phyloP scores from a whole-genome alignment of 2,329 filamentous ascomycete species.

The Beauveria varroae region DNA sequence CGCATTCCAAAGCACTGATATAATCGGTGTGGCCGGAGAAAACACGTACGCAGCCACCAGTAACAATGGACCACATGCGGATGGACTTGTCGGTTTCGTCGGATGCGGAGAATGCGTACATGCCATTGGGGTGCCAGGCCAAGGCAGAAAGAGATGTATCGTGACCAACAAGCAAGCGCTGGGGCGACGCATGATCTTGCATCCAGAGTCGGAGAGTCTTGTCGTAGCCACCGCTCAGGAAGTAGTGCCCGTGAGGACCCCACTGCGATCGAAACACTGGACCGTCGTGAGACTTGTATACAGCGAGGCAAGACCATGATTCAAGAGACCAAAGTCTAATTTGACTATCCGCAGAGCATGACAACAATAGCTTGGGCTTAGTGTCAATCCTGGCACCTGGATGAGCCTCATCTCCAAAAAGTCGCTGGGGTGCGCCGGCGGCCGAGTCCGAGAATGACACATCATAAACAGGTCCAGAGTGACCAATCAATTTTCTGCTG shows the following conservation, averaged over 20 bases:
- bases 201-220: slow-evolving; percentile 87
- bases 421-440: slow-evolving; percentile 40
- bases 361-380: slow-evolving; percentile 70
- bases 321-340: slow-evolving; percentile 91
- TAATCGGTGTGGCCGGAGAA: slow-evolving; percentile 89
- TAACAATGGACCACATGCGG: slow-evolving; percentile 93
- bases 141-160: slow-evolving; percentile 87
- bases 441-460: slow-evolving; percentile 78
- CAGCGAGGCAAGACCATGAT: slow-evolving; percentile 82
- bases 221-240: slow-evolving; percentile 79
- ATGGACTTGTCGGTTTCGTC: slow-evolving; percentile 81
- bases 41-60: slow-evolving; percentile 78
- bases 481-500: slow-evolving; percentile 73
- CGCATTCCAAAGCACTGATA: slow-evolving; percentile 76
- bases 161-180: slow-evolving; percentile 84
- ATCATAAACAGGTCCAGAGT: slow-evolving; percentile 81
- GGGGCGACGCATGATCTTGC: slow-evolving; percentile 83
- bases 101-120: slow-evolving; percentile 88
- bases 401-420: slow-evolving; percentile 43
- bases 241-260: slow-evolving; percentile 94
- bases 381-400: slow-evolving; percentile 39
- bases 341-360: slow-evolving; percentile 78
- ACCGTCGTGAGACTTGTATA: slow-evolving; percentile 88
- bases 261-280: slow-evolving; percentile 84
- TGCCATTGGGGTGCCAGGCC: slow-evolving; percentile 90